Evolutionary conservation across 768 basidiomycete species (phyloP).

Genomic region (Leucocoprinus birnbaumii): DNA sequence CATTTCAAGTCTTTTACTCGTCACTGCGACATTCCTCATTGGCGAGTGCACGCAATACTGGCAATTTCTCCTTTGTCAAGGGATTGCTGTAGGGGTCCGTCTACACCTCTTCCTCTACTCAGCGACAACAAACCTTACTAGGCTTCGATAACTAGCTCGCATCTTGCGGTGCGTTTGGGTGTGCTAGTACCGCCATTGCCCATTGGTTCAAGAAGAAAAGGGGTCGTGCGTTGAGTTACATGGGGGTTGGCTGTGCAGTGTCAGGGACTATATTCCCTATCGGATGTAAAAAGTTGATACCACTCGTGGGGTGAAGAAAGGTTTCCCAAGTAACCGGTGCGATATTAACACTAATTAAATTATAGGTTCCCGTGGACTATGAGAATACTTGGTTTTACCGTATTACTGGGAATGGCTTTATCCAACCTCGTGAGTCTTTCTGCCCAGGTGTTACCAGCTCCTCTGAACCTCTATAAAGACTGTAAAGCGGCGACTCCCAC

Average conservation of each 20-base stretch:
- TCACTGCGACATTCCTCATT: conserved; percentile 47
- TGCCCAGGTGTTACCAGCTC: too few species aligned
- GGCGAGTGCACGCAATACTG: conserved; percentile 61
- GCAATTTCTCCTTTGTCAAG: conserved; percentile 67
- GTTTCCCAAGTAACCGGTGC: neutral
- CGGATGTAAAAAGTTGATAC: conserved; percentile 41
- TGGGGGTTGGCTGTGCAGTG: conserved; percentile 62
- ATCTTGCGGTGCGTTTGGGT: conserved; percentile 60
- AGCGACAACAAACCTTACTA: too few species aligned
- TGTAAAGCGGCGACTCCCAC: too few species aligned
- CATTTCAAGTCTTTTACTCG: conserved; percentile 24
- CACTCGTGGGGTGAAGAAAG: conserved; percentile 21
- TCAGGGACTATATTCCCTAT: conserved; percentile 73
- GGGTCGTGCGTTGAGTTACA: conserved; percentile 58
- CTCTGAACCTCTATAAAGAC: too few species aligned
- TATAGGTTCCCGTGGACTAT: conserved; percentile 76
- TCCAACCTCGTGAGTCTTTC: neutral
- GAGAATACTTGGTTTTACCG: conserved; percentile 64
- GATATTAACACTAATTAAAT: neutral
- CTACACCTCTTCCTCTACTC: neutral
- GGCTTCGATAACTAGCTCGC: conserved; percentile 30
- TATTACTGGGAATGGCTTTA: conserved; percentile 19
- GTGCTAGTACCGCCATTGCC: conserved; percentile 53
- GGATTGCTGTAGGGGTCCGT: conserved; percentile 50
- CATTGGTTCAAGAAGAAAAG: conserved; percentile 73